Conservation (phyloP, 2,329 filamentous ascomycete species). For the Aspergillus sp. region DNA sequence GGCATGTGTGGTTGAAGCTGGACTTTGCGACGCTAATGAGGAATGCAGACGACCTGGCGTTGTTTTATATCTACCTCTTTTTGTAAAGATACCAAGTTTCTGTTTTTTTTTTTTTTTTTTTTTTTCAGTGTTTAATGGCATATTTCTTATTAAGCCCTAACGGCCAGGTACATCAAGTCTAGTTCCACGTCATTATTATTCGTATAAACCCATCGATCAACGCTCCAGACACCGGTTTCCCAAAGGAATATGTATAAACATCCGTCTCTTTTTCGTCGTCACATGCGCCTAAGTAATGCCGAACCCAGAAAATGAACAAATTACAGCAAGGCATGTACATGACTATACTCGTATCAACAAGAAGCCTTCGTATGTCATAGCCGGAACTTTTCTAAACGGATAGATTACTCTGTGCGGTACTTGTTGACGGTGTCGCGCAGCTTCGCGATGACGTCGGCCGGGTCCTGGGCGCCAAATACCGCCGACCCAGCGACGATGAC, state of each 20-base stretch:
- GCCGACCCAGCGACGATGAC: constrained; percentile 97
- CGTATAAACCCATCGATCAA: too few relatives aligned
- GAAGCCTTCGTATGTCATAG: constrained; percentile 3
- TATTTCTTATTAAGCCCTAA: too few relatives aligned
- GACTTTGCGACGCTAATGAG: too few relatives aligned
- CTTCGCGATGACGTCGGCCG: constrained; percentile 78
- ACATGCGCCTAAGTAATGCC: not conserved
- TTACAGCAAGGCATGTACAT: not conserved
- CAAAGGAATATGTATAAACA: not conserved
- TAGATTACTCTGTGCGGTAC: constrained; percentile 30
- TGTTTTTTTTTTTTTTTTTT: not conserved
- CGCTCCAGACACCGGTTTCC: not conserved
- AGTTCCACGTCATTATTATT: too few relatives aligned
- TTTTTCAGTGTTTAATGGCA: not conserved
- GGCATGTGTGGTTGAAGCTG: too few relatives aligned
- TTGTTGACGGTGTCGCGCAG: constrained; percentile 76
- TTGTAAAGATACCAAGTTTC: constrained; percentile 14
- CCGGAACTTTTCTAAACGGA: not conserved
- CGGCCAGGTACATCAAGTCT: too few relatives aligned
- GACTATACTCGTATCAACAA: not conserved
- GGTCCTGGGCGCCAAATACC: constrained; percentile 89
- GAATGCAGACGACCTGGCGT: too few relatives aligned
- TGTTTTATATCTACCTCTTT: not conserved
- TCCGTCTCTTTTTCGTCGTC: constrained; percentile 2
- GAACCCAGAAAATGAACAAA: not conserved